Base-by-base conservation (phyloP, 2,329 filamentous ascomycete genomes). In the Camillea tinctor region DNA sequence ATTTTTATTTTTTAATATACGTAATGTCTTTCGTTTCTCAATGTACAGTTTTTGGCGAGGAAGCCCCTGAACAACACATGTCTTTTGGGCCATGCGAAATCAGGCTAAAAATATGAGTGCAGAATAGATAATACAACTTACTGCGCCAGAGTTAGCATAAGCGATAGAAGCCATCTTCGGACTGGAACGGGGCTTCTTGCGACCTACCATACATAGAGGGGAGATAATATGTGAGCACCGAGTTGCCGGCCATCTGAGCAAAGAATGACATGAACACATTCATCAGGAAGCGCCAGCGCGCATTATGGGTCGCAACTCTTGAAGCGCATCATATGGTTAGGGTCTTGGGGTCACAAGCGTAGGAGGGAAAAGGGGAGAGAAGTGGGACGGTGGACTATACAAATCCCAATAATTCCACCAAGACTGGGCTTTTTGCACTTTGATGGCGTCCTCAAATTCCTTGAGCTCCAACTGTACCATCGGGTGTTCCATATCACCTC, bases 381-480 rank as follows among this genome's bases (percentile, higher is more conserved):
- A 13, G 48, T 8, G 48, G 20, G 13, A 15, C 23, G 11, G 8
- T 20, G 4, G 26, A 36, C 15, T 52, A 24, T 50, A 64, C 54
- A 72, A 62, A n/a, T 69, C 69, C 22, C 58, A 63, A 60, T 71
- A 72, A 56, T 72, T 68, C 68, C 68, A 69, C 56, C 66, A 65
- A 17, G 51, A 66, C 60, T 44, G 66, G 55, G 58, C 66, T 68
- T 44, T 64, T 62, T 44, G 54, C 55, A 59, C 57, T n/a, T 75
- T 71, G 23, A 79, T 78, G 50, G 72, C 69, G 1, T 70, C 61
- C 54, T 75, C 69, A 64, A 80, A 78, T 59, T 80, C 77, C 26
- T 69, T 69, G 56, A 77, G 69, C 64, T 79, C 75, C 4, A 79
- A 73, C 56, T 72, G 69, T 4, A 80, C 78, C 15, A 79, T 69